A percentile compares a stretch with the other conserved stretches of the same genome.
These are phyloP conservation scores for Alternaria gaisen DNA, from an alignment of 2,329 filamentous ascomycete genomes.

Conservation along the genomic window DNA sequence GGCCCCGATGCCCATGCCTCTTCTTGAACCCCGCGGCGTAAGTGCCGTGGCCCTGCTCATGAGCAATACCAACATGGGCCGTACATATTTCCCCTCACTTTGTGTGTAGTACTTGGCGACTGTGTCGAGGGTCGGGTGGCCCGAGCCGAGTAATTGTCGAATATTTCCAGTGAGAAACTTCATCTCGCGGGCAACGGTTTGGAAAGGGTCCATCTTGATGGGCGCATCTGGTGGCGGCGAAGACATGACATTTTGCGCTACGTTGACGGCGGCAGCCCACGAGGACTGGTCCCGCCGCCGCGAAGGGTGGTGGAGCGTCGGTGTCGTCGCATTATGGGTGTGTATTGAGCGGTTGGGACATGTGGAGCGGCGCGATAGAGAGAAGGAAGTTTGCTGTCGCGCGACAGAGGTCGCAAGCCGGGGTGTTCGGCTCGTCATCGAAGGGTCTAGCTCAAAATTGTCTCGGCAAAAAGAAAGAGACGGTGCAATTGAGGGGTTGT, in stretches of 20 bases:
- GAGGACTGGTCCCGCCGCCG: conserved; percentile 66
- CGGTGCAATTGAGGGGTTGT: conserved; percentile 38
- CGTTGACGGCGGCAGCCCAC: conserved; percentile 76
- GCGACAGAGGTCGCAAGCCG: conserved; percentile 47
- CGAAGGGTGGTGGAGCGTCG: conserved; percentile 49
- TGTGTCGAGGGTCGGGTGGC: conserved; percentile 91
- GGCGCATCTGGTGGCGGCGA: conserved; percentile 68
- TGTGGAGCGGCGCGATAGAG: conserved; percentile 30
- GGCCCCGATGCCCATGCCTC: conserved; percentile 31
- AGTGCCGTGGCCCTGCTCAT: conserved; percentile 95
- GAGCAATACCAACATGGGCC: conserved; percentile 91
- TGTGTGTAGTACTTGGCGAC: conserved; percentile 98
- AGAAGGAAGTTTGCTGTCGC: conserved; percentile 29
- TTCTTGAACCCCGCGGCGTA: conserved; percentile 65
- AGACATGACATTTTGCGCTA: conserved; percentile 73
- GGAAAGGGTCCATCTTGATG: conserved; percentile 84
- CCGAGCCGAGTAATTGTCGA: conserved; percentile 88
- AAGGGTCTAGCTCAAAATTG: conserved; percentile 2
- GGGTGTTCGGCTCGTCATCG: conserved; percentile 48
- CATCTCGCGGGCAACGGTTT: conserved; percentile 94
- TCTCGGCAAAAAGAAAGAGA: conserved; percentile 2
- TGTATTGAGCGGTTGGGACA: conserved; percentile 31
- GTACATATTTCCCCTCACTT: conserved; percentile 94
- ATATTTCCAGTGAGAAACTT: conserved; percentile 95
- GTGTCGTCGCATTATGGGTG: conserved; percentile 21